Percentiles rank a stretch among this genome's conserved stretches.
Evolutionary conservation across 352 stramenopile genomes (phyloP).

Genomic region (Phytophthora sp.): DNA sequence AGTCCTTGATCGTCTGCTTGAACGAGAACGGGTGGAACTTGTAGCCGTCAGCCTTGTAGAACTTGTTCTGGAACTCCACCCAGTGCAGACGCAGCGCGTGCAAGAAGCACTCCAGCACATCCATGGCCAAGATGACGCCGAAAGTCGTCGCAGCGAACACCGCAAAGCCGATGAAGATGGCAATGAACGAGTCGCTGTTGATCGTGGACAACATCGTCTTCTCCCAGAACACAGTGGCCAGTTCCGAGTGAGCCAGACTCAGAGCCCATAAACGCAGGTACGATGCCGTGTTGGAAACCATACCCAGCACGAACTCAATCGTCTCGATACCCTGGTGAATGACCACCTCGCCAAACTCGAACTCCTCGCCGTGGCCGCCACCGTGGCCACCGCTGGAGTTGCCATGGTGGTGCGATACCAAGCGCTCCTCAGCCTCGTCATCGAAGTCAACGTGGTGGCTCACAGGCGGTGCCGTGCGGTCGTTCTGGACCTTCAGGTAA

Average conservation of each 20-base stretch:
- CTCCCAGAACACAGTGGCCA: constrained; percentile 97
- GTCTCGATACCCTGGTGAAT: constrained; percentile 99
- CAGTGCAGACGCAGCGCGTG: constrained; percentile 99
- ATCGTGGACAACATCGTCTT: constrained; percentile 98
- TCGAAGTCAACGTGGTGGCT: constrained; percentile 81
- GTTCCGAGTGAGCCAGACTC: constrained; percentile 97
- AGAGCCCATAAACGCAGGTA: constrained; percentile 99
- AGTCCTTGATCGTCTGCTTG: constrained; percentile 82
- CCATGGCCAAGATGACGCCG: constrained; percentile 98
- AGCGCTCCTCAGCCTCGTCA: constrained; percentile 71
- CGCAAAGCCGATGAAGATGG: constrained; percentile 95
- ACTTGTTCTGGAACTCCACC: constrained; percentile 99
- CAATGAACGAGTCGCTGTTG: constrained; percentile 96
- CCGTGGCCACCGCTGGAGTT: constrained; percentile 43
- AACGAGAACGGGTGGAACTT: constrained; percentile 98
- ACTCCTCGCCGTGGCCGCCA: constrained; percentile 76
- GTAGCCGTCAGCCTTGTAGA: constrained; percentile 98
- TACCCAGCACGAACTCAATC: constrained; percentile 99
- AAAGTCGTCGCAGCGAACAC: constrained; percentile 96
- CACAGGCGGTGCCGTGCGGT: constrained; percentile 56
- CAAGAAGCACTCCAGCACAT: constrained; percentile 99
- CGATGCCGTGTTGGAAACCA: constrained; percentile 99
- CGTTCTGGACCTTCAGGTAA: constrained; percentile 84
- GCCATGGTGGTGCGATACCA: constrained; percentile 53
- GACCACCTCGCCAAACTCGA: constrained; percentile 97